Percentiles rank a stretch among this genome's conserved stretches.
These are phyloP conservation scores for Tylopilus felleus DNA, from an alignment of 768 basidiomycete species.

Conservation along the genomic window DNA sequence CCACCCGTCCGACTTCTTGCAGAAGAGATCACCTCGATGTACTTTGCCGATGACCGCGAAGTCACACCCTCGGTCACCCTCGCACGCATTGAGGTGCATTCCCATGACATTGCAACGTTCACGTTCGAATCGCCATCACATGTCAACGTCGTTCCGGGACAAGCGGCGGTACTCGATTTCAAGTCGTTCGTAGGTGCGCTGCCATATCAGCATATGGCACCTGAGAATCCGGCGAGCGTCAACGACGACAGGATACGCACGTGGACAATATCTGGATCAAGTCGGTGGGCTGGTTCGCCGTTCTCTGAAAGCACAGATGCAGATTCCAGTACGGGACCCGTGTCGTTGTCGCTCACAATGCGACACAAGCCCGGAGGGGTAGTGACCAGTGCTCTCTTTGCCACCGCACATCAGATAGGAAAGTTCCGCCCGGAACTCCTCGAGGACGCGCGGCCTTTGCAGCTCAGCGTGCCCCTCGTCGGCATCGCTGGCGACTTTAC, in stretches of 20 bases:
- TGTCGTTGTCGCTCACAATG: conserved; percentile 48
- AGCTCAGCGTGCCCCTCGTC: conserved; percentile 42
- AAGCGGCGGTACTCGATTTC: conserved; percentile 56
- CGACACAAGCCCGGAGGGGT: conserved; percentile 52
- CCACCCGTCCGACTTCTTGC: conserved; percentile 55
- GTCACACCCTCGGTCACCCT: conserved; percentile 29
- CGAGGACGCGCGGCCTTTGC: conserved; percentile 37
- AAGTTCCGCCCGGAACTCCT: conserved; percentile 41
- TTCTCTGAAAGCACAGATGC: not conserved
- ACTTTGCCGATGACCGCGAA: conserved; percentile 24
- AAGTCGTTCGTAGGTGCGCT: conserved; percentile 45
- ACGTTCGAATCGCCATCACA: conserved; percentile 40
- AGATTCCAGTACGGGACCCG: not conserved
- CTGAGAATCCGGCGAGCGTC: conserved; percentile 43
- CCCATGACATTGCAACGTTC: conserved; percentile 51
- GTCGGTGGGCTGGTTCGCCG: conserved; percentile 10
- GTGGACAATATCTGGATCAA: conserved; percentile 53
- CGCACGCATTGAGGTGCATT: conserved; percentile 41
- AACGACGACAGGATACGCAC: conserved; percentile 67
- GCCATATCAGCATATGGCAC: conserved; percentile 54
- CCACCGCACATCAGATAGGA: conserved; percentile 41
- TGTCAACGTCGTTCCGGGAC: conserved; percentile 43
- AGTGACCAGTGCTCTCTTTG: conserved; percentile 54
- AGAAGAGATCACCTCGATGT: conserved; percentile 40
- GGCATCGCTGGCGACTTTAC: conserved; percentile 55